Conservation (phyloP, 495 filamentous ascomycete species). For the Penicillium salamii region DNA sequence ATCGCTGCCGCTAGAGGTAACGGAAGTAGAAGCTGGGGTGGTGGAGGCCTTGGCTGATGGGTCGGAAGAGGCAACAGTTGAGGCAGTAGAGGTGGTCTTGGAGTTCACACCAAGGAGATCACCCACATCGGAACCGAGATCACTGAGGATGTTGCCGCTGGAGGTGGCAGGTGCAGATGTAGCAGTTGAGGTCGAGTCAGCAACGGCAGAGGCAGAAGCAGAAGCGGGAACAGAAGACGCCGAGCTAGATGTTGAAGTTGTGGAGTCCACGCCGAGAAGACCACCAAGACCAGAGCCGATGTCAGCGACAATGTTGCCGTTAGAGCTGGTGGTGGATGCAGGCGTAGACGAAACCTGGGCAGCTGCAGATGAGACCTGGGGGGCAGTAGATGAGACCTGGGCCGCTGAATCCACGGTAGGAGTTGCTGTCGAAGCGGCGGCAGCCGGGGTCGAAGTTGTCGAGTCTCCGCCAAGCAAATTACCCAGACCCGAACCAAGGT, state of each 20-base stretch:
- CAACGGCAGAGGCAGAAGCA: slow-evolving; percentile 2
- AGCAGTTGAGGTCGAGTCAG: neutral
- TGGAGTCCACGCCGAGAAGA: too few species aligned
- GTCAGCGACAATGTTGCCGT: too few species aligned
- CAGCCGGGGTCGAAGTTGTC: neutral
- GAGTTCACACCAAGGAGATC: slow-evolving; percentile 4
- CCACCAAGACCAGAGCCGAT: too few species aligned
- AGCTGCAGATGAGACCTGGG: neutral
- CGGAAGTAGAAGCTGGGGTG: slow-evolving; percentile 9
- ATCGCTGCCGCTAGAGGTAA: slow-evolving; percentile 1
- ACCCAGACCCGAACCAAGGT: neutral
- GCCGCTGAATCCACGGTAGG: neutral
- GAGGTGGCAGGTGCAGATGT: slow-evolving; percentile 2
- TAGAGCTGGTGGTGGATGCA: slow-evolving; percentile 5
- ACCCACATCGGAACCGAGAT: slow-evolving; percentile 1
- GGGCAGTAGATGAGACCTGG: neutral
- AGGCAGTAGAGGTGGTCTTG: slow-evolving; percentile 1
- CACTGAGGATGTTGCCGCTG: slow-evolving; percentile 2
- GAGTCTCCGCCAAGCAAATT: neutral
- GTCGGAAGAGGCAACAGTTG: neutral
- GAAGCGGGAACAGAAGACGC: neutral
- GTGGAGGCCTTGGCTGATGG: slow-evolving; percentile 1
- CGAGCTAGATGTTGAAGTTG: too few species aligned
- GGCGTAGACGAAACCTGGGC: neutral
- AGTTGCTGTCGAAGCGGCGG: neutral